phyloP scores from a whole-genome alignment of 2,329 filamentous ascomycete species.

The Aspergillus ustus region DNA sequence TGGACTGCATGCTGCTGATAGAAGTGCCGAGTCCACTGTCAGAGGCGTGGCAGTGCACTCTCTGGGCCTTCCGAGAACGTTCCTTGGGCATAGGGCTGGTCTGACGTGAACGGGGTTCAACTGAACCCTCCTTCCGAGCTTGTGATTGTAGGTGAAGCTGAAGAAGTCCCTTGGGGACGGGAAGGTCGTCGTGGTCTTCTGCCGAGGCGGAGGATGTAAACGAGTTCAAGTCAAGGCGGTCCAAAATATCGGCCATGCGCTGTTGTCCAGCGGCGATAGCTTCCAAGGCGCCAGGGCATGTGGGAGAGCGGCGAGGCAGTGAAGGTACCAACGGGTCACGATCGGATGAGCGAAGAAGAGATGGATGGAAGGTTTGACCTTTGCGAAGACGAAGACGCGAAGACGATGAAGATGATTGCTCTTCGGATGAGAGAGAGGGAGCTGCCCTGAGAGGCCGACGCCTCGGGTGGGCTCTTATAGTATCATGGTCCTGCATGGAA shows the following conservation, averaged over 20 bases:
- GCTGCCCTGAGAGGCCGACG: constrained; percentile 41
- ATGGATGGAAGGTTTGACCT: constrained; percentile 67
- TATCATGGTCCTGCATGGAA: constrained; percentile 13
- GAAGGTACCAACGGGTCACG: constrained; percentile 50
- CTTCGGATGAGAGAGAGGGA: constrained; percentile 33
- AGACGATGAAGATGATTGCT: constrained; percentile 24
- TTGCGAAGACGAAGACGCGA: constrained; percentile 63
- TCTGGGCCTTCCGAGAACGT: constrained; percentile 16
- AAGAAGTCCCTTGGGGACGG: constrained; percentile 65
- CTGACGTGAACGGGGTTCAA: constrained; percentile 28
- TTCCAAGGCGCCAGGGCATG: constrained; percentile 60
- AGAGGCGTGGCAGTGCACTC: constrained; percentile 68
- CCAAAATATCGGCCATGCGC: constrained; percentile 69
- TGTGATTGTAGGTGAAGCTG: constrained; percentile 59
- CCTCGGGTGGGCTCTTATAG: constrained; percentile 22
- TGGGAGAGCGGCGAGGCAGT: constrained; percentile 69
- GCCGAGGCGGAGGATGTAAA: constrained; percentile 47
- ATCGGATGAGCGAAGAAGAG: constrained; percentile 45
- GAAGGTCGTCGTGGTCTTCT: constrained; percentile 60
- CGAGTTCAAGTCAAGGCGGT: constrained; percentile 67
- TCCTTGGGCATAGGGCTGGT: constrained; percentile 42
- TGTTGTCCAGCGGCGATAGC: constrained; percentile 71
- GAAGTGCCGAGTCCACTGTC: constrained; percentile 91
- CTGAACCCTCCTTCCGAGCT: constrained; percentile 35
- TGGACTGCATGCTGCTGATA: constrained; percentile 62